A percentile compares a stretch with the other conserved stretches of the same genome.
These are phyloP conservation scores for Vaucheria bursata DNA, from an alignment of 352 stramenopile genomes.

Conservation along the genomic window DNA sequence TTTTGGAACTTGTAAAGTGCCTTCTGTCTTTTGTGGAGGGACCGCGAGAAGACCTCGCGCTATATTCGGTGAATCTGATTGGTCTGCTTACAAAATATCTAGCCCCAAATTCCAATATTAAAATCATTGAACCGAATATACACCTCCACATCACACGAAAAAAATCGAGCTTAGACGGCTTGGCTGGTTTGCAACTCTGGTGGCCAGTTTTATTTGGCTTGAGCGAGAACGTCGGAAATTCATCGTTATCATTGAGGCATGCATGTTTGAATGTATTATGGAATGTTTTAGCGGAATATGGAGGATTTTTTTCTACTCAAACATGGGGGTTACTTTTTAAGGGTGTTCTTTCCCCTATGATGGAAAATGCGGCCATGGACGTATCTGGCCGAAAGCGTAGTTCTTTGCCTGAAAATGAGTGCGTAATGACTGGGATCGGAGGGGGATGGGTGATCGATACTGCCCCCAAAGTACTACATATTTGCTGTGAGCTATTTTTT, in stretches of 20 bases:
- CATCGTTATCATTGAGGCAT: slow-evolving; percentile 71
- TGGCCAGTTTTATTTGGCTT: slow-evolving; percentile 94
- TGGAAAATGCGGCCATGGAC: slow-evolving; percentile 52
- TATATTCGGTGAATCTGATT: slow-evolving; percentile 47
- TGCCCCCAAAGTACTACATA: slow-evolving; percentile 21
- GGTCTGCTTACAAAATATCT: background rate
- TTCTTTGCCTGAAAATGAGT: slow-evolving; percentile 1
- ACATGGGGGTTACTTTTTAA: slow-evolving; percentile 53
- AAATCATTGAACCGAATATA: background rate
- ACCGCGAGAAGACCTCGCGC: slow-evolving; percentile 55
- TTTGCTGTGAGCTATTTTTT: slow-evolving; percentile 37
- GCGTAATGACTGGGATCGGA: background rate
- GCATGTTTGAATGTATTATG: slow-evolving; percentile 60
- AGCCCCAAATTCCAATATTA: background rate
- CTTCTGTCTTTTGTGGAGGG: slow-evolving; percentile 48
- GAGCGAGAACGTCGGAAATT: slow-evolving; percentile 78
- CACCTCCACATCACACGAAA: background rate
- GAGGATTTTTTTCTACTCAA: slow-evolving; percentile 46
- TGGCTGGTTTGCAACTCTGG: slow-evolving; percentile 63
- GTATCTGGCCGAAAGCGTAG: slow-evolving; percentile 5
- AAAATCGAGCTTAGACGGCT: background rate
- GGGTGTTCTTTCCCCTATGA: slow-evolving; percentile 51
- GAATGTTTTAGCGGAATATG: slow-evolving; percentile 36
- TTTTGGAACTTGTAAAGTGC: slow-evolving; percentile 61
- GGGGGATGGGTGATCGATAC: slow-evolving; percentile 21